Base-by-base conservation (phyloP, 179 eudicot genomes). In the Camellia oleifera region DNA sequence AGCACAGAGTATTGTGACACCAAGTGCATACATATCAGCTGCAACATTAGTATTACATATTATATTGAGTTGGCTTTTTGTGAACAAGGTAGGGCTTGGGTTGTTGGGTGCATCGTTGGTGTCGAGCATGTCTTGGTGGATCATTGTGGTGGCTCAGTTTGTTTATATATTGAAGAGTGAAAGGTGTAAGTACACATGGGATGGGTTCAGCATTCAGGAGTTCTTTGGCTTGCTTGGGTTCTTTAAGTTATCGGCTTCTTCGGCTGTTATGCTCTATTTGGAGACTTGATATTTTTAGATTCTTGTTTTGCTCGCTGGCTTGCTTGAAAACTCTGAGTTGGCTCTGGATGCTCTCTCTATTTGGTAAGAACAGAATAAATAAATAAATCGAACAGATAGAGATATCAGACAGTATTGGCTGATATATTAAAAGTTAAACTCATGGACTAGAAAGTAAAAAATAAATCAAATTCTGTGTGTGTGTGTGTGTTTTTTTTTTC, bases 241-340 rank as follows among this genome's bases (percentile, higher is more conserved):
- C 60, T 11, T 78, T 48, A 82, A 72, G 81, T 70, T 82, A 2
- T 82, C 81, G 56, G 58, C 69, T n/a, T 78, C 81, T 42, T 82
- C 84, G 20, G 84, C 72, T 32, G 81, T 77, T 13, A 82, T 78
- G 84, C 69, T 82, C 5, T 82, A 81, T 70, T 65, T 82, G 45
- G 84, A 82, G 77, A 71, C 74, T 32, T 82, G 84, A 81, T 82
- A 77, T 53, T 72, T 10, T 17, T 52, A 77, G 44, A 77, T 63
- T 42, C 69, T 65, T 44, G 84, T 76, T 23, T 23, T 82, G 57
- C 70, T 82, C n/a, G 57, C 78, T 53, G 81, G 84, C 1, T 68
- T 76, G 77, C 76, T 82, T 5, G 18, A 50, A 15, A 77, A 77
- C 52, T 54, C 84, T 17, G 81, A 81, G 77, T 10, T 82, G 63